phyloP scores from a whole-genome alignment of 176 grass and related monocot species.

The Phoenix dactylifera region DNA sequence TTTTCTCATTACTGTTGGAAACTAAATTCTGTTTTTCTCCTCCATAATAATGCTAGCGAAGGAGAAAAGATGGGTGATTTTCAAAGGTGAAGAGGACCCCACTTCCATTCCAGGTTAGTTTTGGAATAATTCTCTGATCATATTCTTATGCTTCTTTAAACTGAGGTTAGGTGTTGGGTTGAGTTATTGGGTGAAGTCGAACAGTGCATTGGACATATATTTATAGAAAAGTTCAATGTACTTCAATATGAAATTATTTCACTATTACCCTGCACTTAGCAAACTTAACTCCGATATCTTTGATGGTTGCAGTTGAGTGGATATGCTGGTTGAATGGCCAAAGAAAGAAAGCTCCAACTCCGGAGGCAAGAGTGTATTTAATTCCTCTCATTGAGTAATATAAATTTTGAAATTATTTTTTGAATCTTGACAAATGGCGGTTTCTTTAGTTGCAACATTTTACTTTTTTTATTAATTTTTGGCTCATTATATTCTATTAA shows the following conservation, averaged over 20 bases:
- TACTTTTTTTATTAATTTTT: neutral
- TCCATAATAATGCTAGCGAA: slow-evolving; percentile 33
- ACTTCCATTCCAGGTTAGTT: slow-evolving; percentile 71
- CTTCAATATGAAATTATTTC: slow-evolving; percentile 3
- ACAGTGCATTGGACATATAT: no score
- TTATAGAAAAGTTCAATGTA: neutral
- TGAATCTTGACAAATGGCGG: neutral
- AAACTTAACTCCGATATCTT: slow-evolving; percentile 5
- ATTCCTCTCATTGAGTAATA: slow-evolving; percentile 2
- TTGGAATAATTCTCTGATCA: neutral
- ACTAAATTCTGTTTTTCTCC: no score
- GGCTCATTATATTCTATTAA: neutral
- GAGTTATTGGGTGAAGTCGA: neutral
- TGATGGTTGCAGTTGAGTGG: slow-evolving; percentile 79
- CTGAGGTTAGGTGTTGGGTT: neutral
- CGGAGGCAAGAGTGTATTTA: slow-evolving; percentile 35
- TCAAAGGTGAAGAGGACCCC: slow-evolving; percentile 73
- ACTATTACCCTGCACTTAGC: neutral
- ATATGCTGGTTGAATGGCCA: slow-evolving; percentile 99
- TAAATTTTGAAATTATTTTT: neutral
- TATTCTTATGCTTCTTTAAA: neutral
- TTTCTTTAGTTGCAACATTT: no score
- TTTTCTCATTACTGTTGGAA: no score
- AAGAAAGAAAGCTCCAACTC: slow-evolving; percentile 75
- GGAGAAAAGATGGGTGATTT: slow-evolving; percentile 90